Evolutionary conservation across 2,329 filamentous ascomycete genomes (phyloP).

Genomic region (Pestalotiopsis fici): DNA sequence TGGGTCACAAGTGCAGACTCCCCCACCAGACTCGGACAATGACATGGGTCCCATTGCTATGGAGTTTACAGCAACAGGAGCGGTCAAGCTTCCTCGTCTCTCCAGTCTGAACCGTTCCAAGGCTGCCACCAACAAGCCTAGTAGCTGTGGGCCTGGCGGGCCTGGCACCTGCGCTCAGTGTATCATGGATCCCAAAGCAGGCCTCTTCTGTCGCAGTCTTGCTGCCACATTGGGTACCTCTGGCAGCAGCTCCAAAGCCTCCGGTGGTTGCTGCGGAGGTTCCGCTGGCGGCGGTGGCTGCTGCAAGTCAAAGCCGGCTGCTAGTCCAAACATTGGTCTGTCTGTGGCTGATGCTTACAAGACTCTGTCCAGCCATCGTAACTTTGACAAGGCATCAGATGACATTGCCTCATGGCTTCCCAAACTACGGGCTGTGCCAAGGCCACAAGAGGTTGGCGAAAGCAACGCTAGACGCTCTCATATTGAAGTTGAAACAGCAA

Average conservation of each 20-base stretch:
- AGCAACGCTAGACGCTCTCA: conserved; percentile 44
- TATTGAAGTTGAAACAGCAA: conserved; percentile 79
- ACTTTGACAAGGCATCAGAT: conserved; percentile 72
- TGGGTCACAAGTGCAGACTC: conserved; percentile 54
- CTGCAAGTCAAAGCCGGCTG: conserved; percentile 51
- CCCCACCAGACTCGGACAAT: conserved; percentile 62
- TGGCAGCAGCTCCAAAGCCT: conserved; percentile 14
- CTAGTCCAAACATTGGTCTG: conserved; percentile 54
- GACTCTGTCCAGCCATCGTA: conserved; percentile 74
- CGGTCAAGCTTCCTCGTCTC: conserved; percentile 58
- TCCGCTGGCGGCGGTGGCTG: conserved; percentile 63
- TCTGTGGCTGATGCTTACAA: conserved; percentile 79
- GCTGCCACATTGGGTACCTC: conserved; percentile 63
- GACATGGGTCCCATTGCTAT: conserved; percentile 58
- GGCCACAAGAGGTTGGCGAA: conserved; percentile 23
- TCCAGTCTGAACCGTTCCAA: conserved; percentile 31
- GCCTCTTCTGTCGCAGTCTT: conserved; percentile 80
- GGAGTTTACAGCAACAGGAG: conserved; percentile 61
- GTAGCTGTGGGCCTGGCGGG: conserved; percentile 63
- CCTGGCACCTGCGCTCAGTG: conserved; percentile 82
- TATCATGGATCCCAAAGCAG: conserved; percentile 74
- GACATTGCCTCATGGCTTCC: conserved; percentile 78
- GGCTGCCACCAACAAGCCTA: conserved; percentile 23
- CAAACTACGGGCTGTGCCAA: conserved; percentile 64
- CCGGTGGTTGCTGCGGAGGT: conserved; percentile 63